Percentiles rank a stretch among this genome's conserved stretches.
Evolutionary conservation across 805 yeast species (phyloP).

Genomic region (Lachancea fermentati): DNA sequence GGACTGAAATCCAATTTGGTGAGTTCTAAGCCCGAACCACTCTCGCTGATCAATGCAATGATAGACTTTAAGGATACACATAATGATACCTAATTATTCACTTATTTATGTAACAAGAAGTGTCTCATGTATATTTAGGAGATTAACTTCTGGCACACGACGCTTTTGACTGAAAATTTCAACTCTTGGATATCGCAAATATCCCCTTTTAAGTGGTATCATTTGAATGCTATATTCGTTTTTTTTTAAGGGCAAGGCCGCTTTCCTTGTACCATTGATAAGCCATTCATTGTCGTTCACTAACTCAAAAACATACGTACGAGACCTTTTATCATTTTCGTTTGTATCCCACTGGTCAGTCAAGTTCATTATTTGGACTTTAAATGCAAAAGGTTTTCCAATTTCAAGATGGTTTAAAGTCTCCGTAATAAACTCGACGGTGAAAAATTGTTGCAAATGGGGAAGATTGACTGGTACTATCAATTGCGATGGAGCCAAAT

Average conservation of each 20-base stretch:
- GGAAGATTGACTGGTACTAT: conserved; percentile 28
- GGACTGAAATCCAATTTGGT: conserved; percentile 57
- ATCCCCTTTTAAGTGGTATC: conserved; percentile 75
- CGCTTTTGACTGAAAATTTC: conserved; percentile 37
- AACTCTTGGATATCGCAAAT: conserved; percentile 59
- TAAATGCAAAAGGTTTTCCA: conserved; percentile 20
- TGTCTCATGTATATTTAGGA: conserved; percentile 62
- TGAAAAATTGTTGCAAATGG: conserved; percentile 19
- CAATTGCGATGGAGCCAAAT: conserved; percentile 16
- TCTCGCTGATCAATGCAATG: conserved; percentile 41
- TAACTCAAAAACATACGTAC: conserved; percentile 41
- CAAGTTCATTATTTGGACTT: conserved; percentile 16
- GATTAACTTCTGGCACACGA: conserved; percentile 46
- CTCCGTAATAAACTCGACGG: conserved; percentile 14
- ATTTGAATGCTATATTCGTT: conserved; percentile 39
- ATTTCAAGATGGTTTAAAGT: conserved; percentile 8
- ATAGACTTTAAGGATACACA: conserved; percentile 20
- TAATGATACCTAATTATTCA: too few relatives aligned
- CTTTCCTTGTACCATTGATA: conserved; percentile 62
- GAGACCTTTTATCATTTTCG: neutral
- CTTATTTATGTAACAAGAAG: conserved; percentile 68
- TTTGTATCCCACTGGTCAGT: conserved; percentile 18
- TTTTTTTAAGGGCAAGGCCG: conserved; percentile 40
- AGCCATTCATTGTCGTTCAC: conserved; percentile 68
- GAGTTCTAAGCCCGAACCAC: conserved; percentile 69